Conservation (phyloP, 306 rosid genomes). For the Cucumis sativus region Cucumber_9930_V3 NC_026658.2:21958001-21958500, state of each 20-base stretch:
- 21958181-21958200: neutral
- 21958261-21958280: neutral
- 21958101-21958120: neutral
- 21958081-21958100: neutral
- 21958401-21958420: neutral
- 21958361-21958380: neutral
- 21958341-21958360: neutral
- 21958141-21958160: neutral
- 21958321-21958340: neutral
- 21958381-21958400: conserved; percentile 16
- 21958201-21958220: neutral
- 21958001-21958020: neutral
- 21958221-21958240: neutral
- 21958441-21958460: neutral
- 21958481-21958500: neutral
- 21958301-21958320: neutral
- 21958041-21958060: neutral
- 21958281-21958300: neutral
- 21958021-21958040: neutral
- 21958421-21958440: neutral
- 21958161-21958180: neutral
- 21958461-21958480: neutral
- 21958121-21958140: neutral
- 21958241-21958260: neutral
- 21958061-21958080: neutral